A percentile compares a stretch with the other conserved stretches of the same genome.
Conservation (phyloP, 345 rosid genomes). For the Acer negundo region DNA sequence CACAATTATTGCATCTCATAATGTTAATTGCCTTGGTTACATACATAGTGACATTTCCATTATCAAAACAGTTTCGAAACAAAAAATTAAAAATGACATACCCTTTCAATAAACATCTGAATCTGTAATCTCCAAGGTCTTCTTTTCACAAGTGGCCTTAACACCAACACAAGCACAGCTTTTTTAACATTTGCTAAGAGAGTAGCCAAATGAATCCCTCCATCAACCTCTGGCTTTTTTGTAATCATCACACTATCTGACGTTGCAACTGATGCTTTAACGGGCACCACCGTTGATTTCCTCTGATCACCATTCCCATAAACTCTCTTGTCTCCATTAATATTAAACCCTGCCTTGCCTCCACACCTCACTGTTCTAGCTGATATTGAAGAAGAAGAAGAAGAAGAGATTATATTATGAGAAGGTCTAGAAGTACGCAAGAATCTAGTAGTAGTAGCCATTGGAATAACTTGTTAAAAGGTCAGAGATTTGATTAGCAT, state of each 20-base stretch:
- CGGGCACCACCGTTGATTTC: constrained; percentile 31
- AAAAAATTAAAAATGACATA: constrained; percentile 4
- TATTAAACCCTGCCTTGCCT: constrained; percentile 15
- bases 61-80: too few species aligned
- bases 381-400: constrained; percentile 23
- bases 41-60: too few species aligned
- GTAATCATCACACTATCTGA: constrained; percentile 18
- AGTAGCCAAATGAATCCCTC: constrained; percentile 29
- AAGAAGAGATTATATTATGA: constrained; percentile 11
- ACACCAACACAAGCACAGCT: constrained; percentile 23
- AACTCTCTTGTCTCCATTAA: constrained; percentile 24
- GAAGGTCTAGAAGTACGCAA: constrained; percentile 26
- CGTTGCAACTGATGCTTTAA: constrained; percentile 29
- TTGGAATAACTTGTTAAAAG: background rate
- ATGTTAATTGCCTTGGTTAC: too few species aligned
- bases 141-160: constrained; percentile 26
- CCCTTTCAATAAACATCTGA: constrained; percentile 53
- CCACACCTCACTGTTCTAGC: constrained; percentile 22
- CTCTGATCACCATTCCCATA: constrained; percentile 23
- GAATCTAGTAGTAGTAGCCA: constrained; percentile 50
- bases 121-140: constrained; percentile 33
- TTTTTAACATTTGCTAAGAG: constrained; percentile 15
- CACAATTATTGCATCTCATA: constrained; percentile 10
- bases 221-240: constrained; percentile 25
- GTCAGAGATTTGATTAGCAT: background rate